Percentiles rank a stretch among this genome's conserved stretches.
These are phyloP conservation scores for Pharnaceum exiguum DNA, from an alignment of 148 eudicot species.

Conservation along the genomic window DNA sequence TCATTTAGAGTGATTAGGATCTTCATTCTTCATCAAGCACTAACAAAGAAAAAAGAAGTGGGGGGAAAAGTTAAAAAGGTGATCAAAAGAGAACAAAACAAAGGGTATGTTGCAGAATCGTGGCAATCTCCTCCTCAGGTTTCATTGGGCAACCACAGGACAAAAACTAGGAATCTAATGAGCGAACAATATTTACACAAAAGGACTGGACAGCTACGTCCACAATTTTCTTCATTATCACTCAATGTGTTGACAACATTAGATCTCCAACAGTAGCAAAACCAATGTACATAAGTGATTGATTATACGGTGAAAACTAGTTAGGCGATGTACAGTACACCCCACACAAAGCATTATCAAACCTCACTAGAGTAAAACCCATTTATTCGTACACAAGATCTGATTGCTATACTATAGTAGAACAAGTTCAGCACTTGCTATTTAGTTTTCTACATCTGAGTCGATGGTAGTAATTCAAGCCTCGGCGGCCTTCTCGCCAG, in stretches of 20 bases:
- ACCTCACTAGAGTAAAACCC: neutral
- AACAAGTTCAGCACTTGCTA: neutral
- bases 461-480: conserved; percentile 29
- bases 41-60: no score
- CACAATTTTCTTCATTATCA: conserved; percentile 8
- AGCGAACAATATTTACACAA: neutral
- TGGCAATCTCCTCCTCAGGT: no score
- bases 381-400: conserved; percentile 16
- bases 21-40: no score
- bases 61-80: no score
- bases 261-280: neutral
- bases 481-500: conserved; percentile 42
- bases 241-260: neutral
- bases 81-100: no score
- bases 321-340: neutral
- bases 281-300: conserved; percentile 6
- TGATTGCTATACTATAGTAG: neutral
- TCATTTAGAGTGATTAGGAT: no score
- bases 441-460: neutral
- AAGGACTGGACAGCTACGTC: no score
- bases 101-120: no score
- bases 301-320: conserved; percentile 4
- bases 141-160: no score
- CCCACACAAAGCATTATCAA: neutral
- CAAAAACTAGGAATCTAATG: neutral